Conservation (phyloP, 768 basidiomycete species). For the Leccinellum rugosiceps region DNA sequence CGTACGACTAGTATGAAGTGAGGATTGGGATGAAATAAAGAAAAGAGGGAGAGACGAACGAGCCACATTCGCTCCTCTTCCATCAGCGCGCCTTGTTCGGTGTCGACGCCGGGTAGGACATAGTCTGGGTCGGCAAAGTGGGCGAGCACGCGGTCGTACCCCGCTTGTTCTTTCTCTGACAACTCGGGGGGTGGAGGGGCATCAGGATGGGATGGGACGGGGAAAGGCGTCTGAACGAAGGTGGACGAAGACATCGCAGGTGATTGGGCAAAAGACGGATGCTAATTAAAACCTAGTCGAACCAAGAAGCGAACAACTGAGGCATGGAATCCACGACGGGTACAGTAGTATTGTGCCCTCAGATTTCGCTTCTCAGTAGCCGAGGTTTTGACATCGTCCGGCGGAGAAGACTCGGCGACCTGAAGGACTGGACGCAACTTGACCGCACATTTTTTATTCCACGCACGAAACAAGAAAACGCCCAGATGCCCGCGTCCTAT, state of each 20-base stretch:
- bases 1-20: conserved; percentile 42
- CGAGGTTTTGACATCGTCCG: no score
- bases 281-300: neutral
- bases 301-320: neutral
- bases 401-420: no score
- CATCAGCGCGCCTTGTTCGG: conserved; percentile 42
- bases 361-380: no score
- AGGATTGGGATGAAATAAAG: conserved; percentile 9
- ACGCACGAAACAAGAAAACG: neutral
- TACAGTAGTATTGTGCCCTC: no score
- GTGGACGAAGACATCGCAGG: conserved; percentile 7
- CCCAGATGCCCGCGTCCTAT: no score
- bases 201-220: conserved; percentile 25
- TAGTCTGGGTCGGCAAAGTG: conserved; percentile 58
- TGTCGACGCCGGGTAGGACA: conserved; percentile 42
- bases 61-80: conserved; percentile 81
- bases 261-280: neutral
- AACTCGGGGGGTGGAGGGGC: conserved; percentile 37
- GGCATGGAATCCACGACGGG: no score
- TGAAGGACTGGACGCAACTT: neutral
- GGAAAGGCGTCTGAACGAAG: conserved; percentile 18
- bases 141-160: conserved; percentile 51
- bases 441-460: no score
- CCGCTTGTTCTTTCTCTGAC: conserved; percentile 42
- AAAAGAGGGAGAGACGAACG: conserved; percentile 33